Percentiles rank a stretch among this genome's conserved stretches.
phyloP scores from a whole-genome alignment of 2,329 filamentous ascomycete species.

The Curvularia hawaiiensis region DNA sequence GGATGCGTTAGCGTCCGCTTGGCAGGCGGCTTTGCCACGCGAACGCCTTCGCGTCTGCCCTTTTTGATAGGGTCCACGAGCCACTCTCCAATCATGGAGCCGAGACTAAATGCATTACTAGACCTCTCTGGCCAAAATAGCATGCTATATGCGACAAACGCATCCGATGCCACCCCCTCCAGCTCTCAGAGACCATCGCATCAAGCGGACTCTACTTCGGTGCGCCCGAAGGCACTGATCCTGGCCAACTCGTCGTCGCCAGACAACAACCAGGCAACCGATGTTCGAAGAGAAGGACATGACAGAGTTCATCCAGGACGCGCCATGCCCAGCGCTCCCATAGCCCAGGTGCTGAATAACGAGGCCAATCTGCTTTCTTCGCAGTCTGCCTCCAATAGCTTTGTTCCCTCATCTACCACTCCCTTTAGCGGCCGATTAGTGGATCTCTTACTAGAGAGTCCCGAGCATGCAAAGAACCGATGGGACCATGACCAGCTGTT shows the following conservation, averaged over 20 bases:
- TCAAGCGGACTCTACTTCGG: slow-evolving; percentile 7
- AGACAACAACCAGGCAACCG: slow-evolving; percentile 8
- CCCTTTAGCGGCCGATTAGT: slow-evolving; percentile 38
- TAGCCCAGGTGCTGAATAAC: slow-evolving; percentile 44
- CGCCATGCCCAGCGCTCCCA: slow-evolving; percentile 36
- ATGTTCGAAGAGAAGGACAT: slow-evolving; percentile 7
- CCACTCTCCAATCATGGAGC: slow-evolving; percentile 16
- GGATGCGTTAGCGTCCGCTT: slow-evolving; percentile 12
- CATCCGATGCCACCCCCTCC: slow-evolving; percentile 1
- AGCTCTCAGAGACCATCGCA: slow-evolving; percentile 7
- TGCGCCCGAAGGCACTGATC: slow-evolving; percentile 13
- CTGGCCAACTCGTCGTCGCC: slow-evolving; percentile 6
- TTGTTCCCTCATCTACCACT: slow-evolving; percentile 18
- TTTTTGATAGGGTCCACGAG: slow-evolving; percentile 12
- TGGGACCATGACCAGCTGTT: slow-evolving; percentile 29
- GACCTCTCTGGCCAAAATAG: slow-evolving; percentile 11
- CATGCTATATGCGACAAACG: slow-evolving; percentile 2
- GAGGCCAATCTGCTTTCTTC: slow-evolving; percentile 19
- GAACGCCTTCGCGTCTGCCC: slow-evolving; percentile 10
- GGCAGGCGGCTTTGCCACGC: slow-evolving; percentile 9
- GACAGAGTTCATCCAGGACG: slow-evolving; percentile 7
- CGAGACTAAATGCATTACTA: slow-evolving; percentile 13
- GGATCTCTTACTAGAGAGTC: slow-evolving; percentile 34
- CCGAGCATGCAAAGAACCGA: slow-evolving; percentile 22
- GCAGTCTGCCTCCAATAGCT: slow-evolving; percentile 19